phyloP scores from a whole-genome alignment of 441 rosid genomes.

The Viola pubescens region DNA sequence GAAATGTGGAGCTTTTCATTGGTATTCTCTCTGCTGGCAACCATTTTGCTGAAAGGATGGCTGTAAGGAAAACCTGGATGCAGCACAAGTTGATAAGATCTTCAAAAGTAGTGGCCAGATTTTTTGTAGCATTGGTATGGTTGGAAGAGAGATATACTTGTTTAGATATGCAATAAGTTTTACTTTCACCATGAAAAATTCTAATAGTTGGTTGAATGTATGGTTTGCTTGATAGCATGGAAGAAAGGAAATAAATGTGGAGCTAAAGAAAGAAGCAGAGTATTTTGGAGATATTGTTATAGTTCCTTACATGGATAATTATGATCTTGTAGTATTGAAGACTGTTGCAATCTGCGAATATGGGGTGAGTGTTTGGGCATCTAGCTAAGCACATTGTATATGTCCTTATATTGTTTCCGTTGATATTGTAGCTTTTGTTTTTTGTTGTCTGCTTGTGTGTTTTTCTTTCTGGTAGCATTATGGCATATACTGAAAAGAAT shows the following conservation, averaged over 20 bases:
- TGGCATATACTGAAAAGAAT: conserved; percentile 3
- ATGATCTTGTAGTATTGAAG: conserved; percentile 80
- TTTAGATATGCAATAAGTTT: not conserved
- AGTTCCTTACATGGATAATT: conserved; percentile 82
- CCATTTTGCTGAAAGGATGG: conserved; percentile 95
- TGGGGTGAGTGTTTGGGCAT: conserved; percentile 50
- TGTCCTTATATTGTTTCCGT: not conserved
- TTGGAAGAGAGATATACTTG: conserved; percentile 4
- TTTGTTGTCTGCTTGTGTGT: not conserved
- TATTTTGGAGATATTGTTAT: conserved; percentile 74
- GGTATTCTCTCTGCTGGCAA: conserved; percentile 92
- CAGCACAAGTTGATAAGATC: conserved; percentile 72
- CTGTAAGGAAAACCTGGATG: conserved; percentile 95
- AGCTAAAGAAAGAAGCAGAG: conserved; percentile 77
- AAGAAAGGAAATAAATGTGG: conserved; percentile 64
- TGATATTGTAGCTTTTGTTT: not conserved
- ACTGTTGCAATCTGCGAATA: conserved; percentile 88
- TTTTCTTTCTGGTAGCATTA: not conserved
- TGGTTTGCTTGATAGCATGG: conserved; percentile 37
- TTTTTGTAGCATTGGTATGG: conserved; percentile 82
- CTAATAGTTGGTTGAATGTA: conserved; percentile 1
- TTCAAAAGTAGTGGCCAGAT: conserved; percentile 69
- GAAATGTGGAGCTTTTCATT: conserved; percentile 61
- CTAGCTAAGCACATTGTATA: no score
- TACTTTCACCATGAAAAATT: conserved; percentile 6